Conservation (phyloP, 139 green algal species). For the Haematococcus lacustris region DNA sequence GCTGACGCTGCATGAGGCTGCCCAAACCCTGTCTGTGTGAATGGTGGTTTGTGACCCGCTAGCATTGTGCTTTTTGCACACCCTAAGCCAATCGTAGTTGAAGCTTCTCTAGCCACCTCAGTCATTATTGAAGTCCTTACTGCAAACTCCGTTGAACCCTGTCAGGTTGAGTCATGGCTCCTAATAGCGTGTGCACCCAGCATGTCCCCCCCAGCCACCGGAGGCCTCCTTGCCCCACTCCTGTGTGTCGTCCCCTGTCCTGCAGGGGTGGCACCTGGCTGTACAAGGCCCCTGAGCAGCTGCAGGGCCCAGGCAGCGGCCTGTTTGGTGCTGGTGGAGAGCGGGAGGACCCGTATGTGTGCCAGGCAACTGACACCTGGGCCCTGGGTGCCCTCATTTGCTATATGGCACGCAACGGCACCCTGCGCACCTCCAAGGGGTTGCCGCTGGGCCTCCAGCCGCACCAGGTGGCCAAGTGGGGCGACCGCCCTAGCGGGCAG, state of each 20-base stretch:
- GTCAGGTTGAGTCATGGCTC: neutral
- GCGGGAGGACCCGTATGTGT: neutral
- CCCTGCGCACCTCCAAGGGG: neutral
- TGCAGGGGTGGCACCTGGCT: slow-evolving; percentile 10
- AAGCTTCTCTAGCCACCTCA: neutral
- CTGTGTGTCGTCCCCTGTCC: neutral
- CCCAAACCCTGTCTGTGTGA: neutral
- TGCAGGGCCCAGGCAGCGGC: neutral
- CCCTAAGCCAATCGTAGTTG: neutral
- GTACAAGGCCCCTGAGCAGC: slow-evolving; percentile 13
- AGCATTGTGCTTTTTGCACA: neutral
- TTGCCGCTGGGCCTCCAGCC: neutral
- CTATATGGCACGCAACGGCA: neutral
- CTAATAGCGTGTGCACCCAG: neutral
- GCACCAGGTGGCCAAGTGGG: slow-evolving; percentile 1
- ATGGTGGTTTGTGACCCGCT: neutral
- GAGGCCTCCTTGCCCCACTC: neutral
- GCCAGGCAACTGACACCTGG: neutral
- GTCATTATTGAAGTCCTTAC: neutral
- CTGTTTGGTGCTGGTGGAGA: neutral
- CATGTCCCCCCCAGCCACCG: neutral
- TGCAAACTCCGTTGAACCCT: neutral
- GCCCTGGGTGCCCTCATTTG: slow-evolving; percentile 3
- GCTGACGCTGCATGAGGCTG: neutral
- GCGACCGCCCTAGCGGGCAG: neutral